Percentiles rank a stretch among this genome's conserved stretches.
Evolutionary conservation across 2,329 filamentous ascomycete species (phyloP).

Genomic region (Sporothrix mexicana): DNA sequence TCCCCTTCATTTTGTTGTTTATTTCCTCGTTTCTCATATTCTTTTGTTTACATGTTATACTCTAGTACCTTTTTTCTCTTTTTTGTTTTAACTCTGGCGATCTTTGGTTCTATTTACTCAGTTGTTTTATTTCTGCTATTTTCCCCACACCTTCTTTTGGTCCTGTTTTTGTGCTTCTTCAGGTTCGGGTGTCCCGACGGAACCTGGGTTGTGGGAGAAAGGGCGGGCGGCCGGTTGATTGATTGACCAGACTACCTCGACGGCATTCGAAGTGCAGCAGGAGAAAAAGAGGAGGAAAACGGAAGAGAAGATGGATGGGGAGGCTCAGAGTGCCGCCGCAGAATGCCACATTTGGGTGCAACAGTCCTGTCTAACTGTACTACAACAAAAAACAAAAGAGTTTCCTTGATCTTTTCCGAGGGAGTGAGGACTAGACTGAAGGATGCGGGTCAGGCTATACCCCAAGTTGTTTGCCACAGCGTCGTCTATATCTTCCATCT

Average conservation of each 20-base stretch:
- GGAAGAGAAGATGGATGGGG: background rate
- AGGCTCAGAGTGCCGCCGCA: background rate
- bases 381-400: constrained; percentile 32
- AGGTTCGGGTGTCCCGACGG: background rate
- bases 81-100: constrained; percentile 29
- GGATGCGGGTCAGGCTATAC: background rate
- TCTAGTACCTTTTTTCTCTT: constrained; percentile 41
- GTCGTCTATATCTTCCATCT: background rate
- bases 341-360: background rate
- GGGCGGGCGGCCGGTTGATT: background rate
- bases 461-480: background rate
- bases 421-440: background rate
- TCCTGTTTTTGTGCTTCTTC: background rate
- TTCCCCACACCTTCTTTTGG: constrained; percentile 11
- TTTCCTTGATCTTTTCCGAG: constrained; percentile 8
- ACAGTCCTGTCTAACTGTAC: constrained; percentile 29
- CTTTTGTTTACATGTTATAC: constrained; percentile 19
- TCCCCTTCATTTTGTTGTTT: constrained; percentile 38
- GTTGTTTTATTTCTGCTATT: constrained; percentile 38
- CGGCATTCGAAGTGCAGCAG: constrained; percentile 3
- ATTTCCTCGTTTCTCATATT: constrained; percentile 20
- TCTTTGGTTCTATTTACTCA: constrained; percentile 23
- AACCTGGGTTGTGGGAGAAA: background rate
- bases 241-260: background rate
- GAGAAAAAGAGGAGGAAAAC: background rate